Evolutionary conservation across 805 yeast genomes (phyloP).

Genomic region (Cyberlindnera bimundalis): DNA sequence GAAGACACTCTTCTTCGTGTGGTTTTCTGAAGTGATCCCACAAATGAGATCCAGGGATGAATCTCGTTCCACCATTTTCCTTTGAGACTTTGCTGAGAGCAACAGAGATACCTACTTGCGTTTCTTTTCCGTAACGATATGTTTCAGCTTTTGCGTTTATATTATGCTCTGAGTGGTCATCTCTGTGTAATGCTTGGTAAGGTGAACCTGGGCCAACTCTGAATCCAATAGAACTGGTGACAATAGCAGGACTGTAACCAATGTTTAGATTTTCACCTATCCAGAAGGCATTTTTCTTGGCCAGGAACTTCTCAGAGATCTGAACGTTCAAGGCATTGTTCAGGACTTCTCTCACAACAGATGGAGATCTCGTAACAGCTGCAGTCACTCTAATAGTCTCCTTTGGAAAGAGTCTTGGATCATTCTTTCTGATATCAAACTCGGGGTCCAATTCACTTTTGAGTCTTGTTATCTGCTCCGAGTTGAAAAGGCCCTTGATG

Average conservation of each 20-base stretch:
- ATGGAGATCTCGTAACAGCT: slow-evolving; percentile 3
- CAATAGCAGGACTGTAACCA: slow-evolving; percentile 2
- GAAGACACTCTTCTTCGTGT: slow-evolving; percentile 21
- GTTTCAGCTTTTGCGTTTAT: background rate
- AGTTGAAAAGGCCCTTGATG: background rate
- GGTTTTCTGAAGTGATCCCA: slow-evolving; percentile 31
- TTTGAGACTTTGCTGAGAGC: slow-evolving; percentile 9
- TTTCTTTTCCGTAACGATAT: slow-evolving; percentile 2
- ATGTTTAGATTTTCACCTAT: slow-evolving; percentile 4
- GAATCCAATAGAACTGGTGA: slow-evolving; percentile 3
- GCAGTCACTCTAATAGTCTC: slow-evolving; percentile 4
- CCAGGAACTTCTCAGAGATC: slow-evolving; percentile 5
- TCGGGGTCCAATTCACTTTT: slow-evolving; percentile 2
- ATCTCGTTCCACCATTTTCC: slow-evolving; percentile 32
- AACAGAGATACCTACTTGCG: slow-evolving; percentile 6
- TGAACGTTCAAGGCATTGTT: slow-evolving; percentile 1
- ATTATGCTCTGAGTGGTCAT: slow-evolving; percentile 6
- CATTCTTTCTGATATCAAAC: slow-evolving; percentile 1
- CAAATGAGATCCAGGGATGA: slow-evolving; percentile 34
- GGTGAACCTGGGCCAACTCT: slow-evolving; percentile 7
- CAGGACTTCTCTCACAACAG: slow-evolving; percentile 3
- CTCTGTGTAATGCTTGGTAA: slow-evolving; percentile 2
- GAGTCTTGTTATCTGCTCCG: background rate
- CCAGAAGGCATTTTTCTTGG: slow-evolving; percentile 6
- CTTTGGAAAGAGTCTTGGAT: slow-evolving; percentile 5